Base-by-base conservation (phyloP, 768 basidiomycete genomes). In the Lactifluus subvellereus region DNA sequence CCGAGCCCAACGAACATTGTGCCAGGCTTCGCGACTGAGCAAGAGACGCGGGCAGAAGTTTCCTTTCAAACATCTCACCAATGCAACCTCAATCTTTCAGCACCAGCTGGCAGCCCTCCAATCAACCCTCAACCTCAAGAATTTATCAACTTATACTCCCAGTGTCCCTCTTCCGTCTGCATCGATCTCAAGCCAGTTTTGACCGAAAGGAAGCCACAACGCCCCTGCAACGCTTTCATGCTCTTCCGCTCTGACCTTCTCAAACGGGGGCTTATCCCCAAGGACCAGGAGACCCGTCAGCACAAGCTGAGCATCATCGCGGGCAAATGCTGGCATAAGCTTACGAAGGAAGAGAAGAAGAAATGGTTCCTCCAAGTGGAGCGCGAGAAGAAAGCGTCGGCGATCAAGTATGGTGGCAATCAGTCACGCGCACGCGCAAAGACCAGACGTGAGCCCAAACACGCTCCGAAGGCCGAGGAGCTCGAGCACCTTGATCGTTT, bases 181-280 rank as follows among this genome's bases (percentile, higher is more conserved):
- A 22, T 42, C 18, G 45, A 32, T 6, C 16, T 11, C 38, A 43
- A 50, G 30, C 32, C 48, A 4, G 50, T 50, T 16, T 48, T 60
- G n/a, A 53, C 66, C 27, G 22, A 57, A 16, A 67, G 71, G 47
- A 77, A 77, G 51, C 76, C 79, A 20, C 78, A 79, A 37, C 77
- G 83, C 7, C 79, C 84, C 0, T 71, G 80, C 14, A 84, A 84
- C 68, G 81, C 84, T 14, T 85, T 85, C 71, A 80, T 85, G 66
- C 72, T 85, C 54, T 85, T 79, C 72, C 77, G 84, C 48, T 81
- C 80, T 27, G 76, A 82, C 63, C 75, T 82, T 30, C 74, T 84
- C 11, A 77, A 78, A 66, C 74, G 72, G 2, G 74, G 73, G 20
- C 62, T 74, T 11, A 76, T 82, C 49, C 78, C 80, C 3, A 69